phyloP scores from a whole-genome alignment of 2,329 filamentous ascomycete species.

The Boeremia lycopersici region DNA sequence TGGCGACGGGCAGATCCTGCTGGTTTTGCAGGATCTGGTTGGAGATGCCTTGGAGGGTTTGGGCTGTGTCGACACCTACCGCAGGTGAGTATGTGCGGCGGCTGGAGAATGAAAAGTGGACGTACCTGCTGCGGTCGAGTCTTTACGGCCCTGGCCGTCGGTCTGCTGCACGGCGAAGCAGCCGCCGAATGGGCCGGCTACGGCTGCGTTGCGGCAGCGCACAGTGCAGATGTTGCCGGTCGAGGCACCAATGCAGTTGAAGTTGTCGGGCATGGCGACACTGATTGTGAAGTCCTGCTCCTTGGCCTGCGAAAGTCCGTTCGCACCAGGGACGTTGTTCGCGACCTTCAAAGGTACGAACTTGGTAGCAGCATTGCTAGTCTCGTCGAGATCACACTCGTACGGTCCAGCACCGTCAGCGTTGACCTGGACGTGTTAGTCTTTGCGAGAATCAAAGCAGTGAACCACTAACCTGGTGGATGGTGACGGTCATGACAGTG shows the following conservation, averaged over 20 bases:
- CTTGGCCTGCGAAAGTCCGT: constrained; percentile 64
- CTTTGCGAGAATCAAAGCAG: background rate
- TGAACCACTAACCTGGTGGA: constrained; percentile 50
- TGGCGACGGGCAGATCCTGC: constrained; percentile 56
- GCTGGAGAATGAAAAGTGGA: constrained; percentile 4
- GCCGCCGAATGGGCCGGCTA: constrained; percentile 68
- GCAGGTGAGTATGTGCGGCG: constrained; percentile 27
- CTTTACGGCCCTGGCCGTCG: constrained; percentile 46
- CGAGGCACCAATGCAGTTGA: constrained; percentile 58
- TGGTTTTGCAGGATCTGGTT: constrained; percentile 60
- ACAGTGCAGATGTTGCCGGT: constrained; percentile 68
- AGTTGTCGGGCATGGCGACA: constrained; percentile 61
- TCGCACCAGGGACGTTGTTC: constrained; percentile 65
- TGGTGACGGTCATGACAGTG: constrained; percentile 41
- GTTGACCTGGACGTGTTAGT: constrained; percentile 56
- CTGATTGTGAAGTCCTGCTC: constrained; percentile 63
- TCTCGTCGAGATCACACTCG: constrained; percentile 67
- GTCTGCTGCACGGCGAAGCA: constrained; percentile 64
- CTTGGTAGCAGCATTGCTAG: constrained; percentile 55
- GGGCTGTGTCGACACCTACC: constrained; percentile 53
- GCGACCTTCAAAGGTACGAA: constrained; percentile 59
- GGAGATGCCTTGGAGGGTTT: constrained; percentile 54
- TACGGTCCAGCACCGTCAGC: constrained; percentile 70
- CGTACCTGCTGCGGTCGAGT: constrained; percentile 38
- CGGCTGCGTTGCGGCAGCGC: constrained; percentile 65